Conservation (phyloP, 805 yeast species). For the Sugiyamaella mastotermitis region DNA sequence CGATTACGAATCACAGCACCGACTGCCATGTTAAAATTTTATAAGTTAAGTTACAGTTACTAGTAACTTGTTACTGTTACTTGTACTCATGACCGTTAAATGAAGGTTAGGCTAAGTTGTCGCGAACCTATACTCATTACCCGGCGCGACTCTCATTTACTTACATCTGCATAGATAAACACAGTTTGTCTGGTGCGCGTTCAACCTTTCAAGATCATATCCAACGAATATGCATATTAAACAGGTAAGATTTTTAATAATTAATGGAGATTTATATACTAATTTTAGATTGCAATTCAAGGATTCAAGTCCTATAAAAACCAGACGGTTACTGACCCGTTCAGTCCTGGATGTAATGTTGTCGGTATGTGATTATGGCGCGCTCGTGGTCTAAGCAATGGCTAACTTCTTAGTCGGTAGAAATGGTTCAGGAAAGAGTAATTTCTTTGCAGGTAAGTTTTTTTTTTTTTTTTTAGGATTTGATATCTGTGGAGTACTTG, state of each 20-base stretch:
- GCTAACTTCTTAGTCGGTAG: constrained; percentile 48
- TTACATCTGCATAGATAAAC: too few relatives aligned
- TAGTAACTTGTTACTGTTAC: too few relatives aligned
- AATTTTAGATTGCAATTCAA: constrained; percentile 55
- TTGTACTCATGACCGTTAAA: too few relatives aligned
- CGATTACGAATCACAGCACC: too few relatives aligned
- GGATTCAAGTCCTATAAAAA: constrained; percentile 93
- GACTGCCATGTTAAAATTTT: too few relatives aligned
- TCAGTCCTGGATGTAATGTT: constrained; percentile 81
- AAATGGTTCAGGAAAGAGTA: constrained; percentile 96
- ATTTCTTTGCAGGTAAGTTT: constrained; percentile 60
- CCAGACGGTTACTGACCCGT: constrained; percentile 65
- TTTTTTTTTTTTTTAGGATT: background rate
- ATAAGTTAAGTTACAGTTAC: too few relatives aligned
- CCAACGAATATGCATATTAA: constrained; percentile 20
- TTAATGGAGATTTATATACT: background rate
- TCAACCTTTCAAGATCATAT: too few relatives aligned
- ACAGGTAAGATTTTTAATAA: constrained; percentile 12
- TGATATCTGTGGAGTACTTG: background rate
- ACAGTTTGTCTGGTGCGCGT: background rate
- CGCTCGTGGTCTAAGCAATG: background rate
- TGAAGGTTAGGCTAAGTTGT: too few relatives aligned
- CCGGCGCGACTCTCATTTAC: too few relatives aligned
- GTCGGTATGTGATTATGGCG: constrained; percentile 36
- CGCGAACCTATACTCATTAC: too few relatives aligned